A percentile compares a stretch with the other conserved stretches of the same genome.
Conservation (phyloP, 148 eudicot genomes). For the Vaccinium darrowii region DNA sequence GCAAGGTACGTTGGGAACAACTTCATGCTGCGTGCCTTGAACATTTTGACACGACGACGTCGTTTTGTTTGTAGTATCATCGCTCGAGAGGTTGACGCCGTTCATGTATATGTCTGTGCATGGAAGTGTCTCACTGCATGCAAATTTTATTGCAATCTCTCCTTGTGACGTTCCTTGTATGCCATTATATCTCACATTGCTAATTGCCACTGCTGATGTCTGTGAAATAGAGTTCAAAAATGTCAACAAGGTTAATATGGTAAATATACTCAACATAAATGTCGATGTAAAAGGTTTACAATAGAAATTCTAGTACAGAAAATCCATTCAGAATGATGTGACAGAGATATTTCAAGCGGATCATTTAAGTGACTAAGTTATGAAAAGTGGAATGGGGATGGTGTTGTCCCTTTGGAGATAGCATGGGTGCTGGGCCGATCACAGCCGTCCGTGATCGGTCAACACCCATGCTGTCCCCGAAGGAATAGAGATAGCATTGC, state of each 20-base stretch:
- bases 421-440: too few species aligned
- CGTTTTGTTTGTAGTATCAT: not conserved
- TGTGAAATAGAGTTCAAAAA: not conserved
- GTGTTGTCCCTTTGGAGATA: too few species aligned
- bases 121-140: conserved; percentile 27
- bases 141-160: conserved; percentile 18
- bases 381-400: too few species aligned
- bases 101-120: conserved; percentile 24
- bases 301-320: not conserved
- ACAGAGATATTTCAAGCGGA: not conserved
- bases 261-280: not conserved
- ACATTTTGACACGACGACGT: conserved; percentile 7
- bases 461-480: too few species aligned
- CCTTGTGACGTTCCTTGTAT: conserved; percentile 16
- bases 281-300: not conserved
- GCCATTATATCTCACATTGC: conserved; percentile 17
- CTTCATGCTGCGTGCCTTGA: not conserved
- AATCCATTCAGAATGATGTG: not conserved
- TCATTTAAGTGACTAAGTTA: too few species aligned
- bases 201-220: conserved; percentile 25
- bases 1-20: conserved; percentile 18
- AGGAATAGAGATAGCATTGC: too few species aligned
- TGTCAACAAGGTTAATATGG: not conserved
- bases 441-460: too few species aligned
- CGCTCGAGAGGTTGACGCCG: conserved; percentile 12